These are phyloP conservation scores for Pseudopithomyces chartarum DNA, from an alignment of 2,329 filamentous ascomycete genomes.

Conservation along the genomic window DNA sequence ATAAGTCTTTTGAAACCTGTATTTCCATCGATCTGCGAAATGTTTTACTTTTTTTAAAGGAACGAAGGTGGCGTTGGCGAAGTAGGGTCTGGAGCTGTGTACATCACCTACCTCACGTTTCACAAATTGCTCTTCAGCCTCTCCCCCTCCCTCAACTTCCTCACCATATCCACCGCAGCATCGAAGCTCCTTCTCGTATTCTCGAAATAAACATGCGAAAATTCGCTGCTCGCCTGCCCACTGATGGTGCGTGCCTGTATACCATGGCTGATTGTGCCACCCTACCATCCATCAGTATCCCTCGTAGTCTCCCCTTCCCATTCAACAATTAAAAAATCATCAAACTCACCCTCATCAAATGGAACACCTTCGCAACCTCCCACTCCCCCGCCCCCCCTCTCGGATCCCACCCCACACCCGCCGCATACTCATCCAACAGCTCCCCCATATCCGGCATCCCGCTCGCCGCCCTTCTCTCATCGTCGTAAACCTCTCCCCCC, in stretches of 20 bases:
- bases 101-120: background rate
- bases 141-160: slow-evolving; percentile 34
- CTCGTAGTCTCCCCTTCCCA: background rate
- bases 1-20: background rate
- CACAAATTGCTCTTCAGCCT: slow-evolving; percentile 27
- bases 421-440: slow-evolving; percentile 67
- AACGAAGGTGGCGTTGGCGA: background rate
- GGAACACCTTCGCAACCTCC: slow-evolving; percentile 42
- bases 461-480: slow-evolving; percentile 51
- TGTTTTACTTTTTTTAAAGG: background rate
- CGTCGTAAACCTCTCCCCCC: slow-evolving; percentile 47
- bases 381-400: slow-evolving; percentile 29
- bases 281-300: slow-evolving; percentile 16
- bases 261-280: slow-evolving; percentile 40
- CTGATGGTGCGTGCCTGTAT: slow-evolving; percentile 44
- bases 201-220: slow-evolving; percentile 42
- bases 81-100: background rate
- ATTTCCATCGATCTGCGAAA: background rate
- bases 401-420: slow-evolving; percentile 74
- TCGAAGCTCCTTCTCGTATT: slow-evolving; percentile 39
- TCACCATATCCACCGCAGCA: slow-evolving; percentile 32
- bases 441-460: slow-evolving; percentile 68
- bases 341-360: slow-evolving; percentile 39
- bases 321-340: too few relatives aligned
- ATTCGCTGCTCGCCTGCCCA: slow-evolving; percentile 43